Evolutionary conservation across 768 basidiomycete genomes (phyloP), one percentile per base, ranked within the genome.

Genomic region (Boletus sp.): DNA sequence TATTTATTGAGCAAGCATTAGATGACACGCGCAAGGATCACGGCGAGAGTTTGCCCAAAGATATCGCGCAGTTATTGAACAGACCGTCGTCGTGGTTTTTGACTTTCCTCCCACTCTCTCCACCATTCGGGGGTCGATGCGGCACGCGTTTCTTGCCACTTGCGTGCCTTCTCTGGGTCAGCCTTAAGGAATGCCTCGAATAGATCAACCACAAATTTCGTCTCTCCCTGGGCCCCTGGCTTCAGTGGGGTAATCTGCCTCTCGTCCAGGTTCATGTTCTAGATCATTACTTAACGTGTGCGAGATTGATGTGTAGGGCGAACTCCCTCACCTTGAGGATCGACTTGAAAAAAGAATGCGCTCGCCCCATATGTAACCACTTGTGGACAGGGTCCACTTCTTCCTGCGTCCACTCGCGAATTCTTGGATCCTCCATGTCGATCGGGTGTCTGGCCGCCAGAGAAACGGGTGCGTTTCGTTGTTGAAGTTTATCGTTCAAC

Each of bases 331-430:
- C 72, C 54, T 67, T 69, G 35, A 70, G 45, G 47, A 64, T 51
- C 3, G 67, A 50, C 54, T 68, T 71, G 19, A 72, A 47, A 44
- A 60, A 53, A 6, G 67, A 56, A 7, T 69, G 48, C 27, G 59
- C 60, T 10, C 63, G 56, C n/a, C 72, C 69, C 47, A 75, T 59
- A 1, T 64, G 53, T 53, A 82, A 63, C 70, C 76, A 83, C 14
- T 57, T 60, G 23, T 66, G 61, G 45, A 77, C 67, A 15, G 64
- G 50, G 0, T 55, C 50, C 46, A 67, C 57, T 51, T 80, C 80
- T 32, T 75, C 71, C 13, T 13, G 29, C 13, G 72, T 74, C 66
- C 69, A 75, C 49, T 75, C 74, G 10, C 78, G 73, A 19, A 79
- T 71, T 46, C 78, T 68, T 1, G 57, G 67, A 43, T 70, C 72